Conservation (phyloP, 2,329 filamentous ascomycete species). For the Corynespora cassiicola region DNA sequence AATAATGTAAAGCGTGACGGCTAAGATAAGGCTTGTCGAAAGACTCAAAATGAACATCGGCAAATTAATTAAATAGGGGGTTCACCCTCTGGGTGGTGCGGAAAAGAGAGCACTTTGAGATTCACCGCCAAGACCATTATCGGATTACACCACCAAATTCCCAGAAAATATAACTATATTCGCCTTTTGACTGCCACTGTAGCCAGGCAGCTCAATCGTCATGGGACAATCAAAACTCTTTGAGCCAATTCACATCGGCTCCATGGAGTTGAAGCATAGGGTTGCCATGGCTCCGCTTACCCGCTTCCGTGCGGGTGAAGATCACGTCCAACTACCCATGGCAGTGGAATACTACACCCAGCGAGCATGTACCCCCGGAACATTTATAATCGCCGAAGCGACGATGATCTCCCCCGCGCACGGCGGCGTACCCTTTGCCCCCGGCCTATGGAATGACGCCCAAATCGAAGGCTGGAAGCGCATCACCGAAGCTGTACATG, state of each 20-base stretch:
- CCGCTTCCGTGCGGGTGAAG: slow-evolving; percentile 48
- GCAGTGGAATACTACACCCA: slow-evolving; percentile 60
- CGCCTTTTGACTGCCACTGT: no score
- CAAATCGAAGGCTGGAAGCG: slow-evolving; percentile 61
- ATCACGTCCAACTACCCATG: slow-evolving; percentile 48
- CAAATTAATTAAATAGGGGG: no score
- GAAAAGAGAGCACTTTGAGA: no score
- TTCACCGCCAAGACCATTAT: no score
- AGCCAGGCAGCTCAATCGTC: no score
- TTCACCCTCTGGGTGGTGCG: no score
- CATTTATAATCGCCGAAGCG: slow-evolving; percentile 64
- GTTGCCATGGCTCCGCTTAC: slow-evolving; percentile 44
- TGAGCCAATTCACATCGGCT: slow-evolving; percentile 38
- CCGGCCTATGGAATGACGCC: slow-evolving; percentile 61
- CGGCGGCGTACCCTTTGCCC: slow-evolving; percentile 55
- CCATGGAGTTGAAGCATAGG: slow-evolving; percentile 33
- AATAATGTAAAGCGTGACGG: no score
- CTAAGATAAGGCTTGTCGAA: no score
- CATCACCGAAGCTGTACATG: slow-evolving; percentile 65
- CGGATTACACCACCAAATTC: no score
- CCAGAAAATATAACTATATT: no score
- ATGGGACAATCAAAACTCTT: slow-evolving; percentile 35
- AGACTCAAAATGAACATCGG: no score
- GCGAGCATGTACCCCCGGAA: slow-evolving; percentile 57
- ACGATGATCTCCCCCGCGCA: slow-evolving; percentile 56